Evolutionary conservation across 2,329 filamentous ascomycete genomes (phyloP).

Genomic region (Cephalotrichum gorgonifer): DNA sequence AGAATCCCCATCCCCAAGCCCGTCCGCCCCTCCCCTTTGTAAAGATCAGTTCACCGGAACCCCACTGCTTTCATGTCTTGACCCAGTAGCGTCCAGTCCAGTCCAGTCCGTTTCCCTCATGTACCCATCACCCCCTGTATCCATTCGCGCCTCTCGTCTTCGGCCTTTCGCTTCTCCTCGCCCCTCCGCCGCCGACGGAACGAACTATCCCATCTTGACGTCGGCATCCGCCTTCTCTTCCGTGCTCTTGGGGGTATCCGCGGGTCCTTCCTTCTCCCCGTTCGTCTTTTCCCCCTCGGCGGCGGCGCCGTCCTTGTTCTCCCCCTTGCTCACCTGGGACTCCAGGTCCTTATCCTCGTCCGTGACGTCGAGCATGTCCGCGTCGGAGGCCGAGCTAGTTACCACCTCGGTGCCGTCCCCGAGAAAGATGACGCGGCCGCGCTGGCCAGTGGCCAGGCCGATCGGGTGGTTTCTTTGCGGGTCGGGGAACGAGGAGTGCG

Average conservation of each 20-base stretch:
- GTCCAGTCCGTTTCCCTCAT: too few species aligned
- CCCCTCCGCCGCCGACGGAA: background rate
- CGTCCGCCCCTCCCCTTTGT: too few species aligned
- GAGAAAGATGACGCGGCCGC: slow-evolving; percentile 84
- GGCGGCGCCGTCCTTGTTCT: background rate
- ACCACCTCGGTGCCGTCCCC: slow-evolving; percentile 91
- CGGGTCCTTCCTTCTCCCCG: background rate
- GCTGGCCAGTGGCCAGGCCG: slow-evolving; percentile 53
- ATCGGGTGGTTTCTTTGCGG: slow-evolving; percentile 41
- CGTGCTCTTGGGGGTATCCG: background rate
- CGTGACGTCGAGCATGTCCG: slow-evolving; percentile 83
- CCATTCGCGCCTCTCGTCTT: background rate
- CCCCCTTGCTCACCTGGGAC: slow-evolving; percentile 64
- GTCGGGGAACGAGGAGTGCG: slow-evolving; percentile 29
- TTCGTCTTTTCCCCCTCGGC: background rate
- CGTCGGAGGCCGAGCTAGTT: slow-evolving; percentile 70
- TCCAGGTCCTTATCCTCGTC: slow-evolving; percentile 80
- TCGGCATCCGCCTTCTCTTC: background rate
- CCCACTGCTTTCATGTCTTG: too few species aligned
- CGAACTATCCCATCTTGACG: background rate
- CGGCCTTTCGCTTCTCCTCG: background rate
- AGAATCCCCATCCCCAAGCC: too few species aligned
- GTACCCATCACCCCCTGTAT: too few species aligned
- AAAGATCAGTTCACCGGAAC: too few species aligned
- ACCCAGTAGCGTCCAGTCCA: too few species aligned